A percentile compares a stretch with the other conserved stretches of the same genome.
Conservation (phyloP, 306 rosid genomes). For the Vigna unguiculata region DNA sequence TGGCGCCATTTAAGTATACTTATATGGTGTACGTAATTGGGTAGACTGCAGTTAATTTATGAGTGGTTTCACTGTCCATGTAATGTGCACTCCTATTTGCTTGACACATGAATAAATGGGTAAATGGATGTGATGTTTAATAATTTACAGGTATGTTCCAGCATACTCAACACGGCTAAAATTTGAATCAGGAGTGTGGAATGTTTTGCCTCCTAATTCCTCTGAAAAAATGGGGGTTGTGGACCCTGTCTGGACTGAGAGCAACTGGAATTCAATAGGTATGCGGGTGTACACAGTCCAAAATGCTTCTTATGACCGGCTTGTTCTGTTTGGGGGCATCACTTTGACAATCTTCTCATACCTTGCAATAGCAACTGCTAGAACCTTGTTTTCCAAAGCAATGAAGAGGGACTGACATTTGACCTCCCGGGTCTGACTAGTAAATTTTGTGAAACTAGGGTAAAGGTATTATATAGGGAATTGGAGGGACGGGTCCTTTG, state of each 20-base stretch:
- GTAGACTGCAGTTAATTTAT: slow-evolving; percentile 22
- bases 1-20: slow-evolving; percentile 25
- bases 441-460: slow-evolving; percentile 45
- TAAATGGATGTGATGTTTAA: slow-evolving; percentile 17
- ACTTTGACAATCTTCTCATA: slow-evolving; percentile 68
- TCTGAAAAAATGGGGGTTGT: slow-evolving; percentile 74
- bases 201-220: slow-evolving; percentile 73
- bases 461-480: neutral
- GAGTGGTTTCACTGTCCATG: slow-evolving; percentile 15
- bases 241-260: slow-evolving; percentile 94
- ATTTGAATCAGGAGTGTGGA: slow-evolving; percentile 77
- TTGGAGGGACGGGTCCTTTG: slow-evolving; percentile 26
- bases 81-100: slow-evolving; percentile 14
- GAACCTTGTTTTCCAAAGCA: slow-evolving; percentile 65
- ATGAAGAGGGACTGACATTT: slow-evolving; percentile 72
- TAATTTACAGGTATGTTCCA: slow-evolving; percentile 78
- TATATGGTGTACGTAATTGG: neutral
- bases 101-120: slow-evolving; percentile 41
- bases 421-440: slow-evolving; percentile 9
- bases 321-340: slow-evolving; percentile 77
- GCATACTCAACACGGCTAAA: slow-evolving; percentile 88
- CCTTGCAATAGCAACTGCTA: slow-evolving; percentile 62
- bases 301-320: slow-evolving; percentile 60
- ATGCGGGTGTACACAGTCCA: slow-evolving; percentile 76
- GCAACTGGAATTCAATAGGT: slow-evolving; percentile 88